Base-by-base conservation (phyloP, 179 eudicot species). In the Vitellaria paradoxa region DNA sequence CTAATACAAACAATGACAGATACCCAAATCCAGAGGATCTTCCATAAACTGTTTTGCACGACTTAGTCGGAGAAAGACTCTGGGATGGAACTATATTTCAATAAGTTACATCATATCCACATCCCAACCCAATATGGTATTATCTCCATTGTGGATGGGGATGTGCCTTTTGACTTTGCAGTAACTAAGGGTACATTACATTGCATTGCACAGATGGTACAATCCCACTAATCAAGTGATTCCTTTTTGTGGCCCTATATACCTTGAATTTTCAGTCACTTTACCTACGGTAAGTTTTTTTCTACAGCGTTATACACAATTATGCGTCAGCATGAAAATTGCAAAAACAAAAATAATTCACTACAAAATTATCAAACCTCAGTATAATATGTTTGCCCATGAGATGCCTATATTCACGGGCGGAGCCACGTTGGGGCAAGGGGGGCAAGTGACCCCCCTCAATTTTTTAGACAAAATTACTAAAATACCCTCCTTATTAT, bases 21-120 rank as follows among this genome's bases (percentile, higher is more conserved):
- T 59, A 30, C 76, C 66, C 66, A 57, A 30, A 59, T 40, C 50
- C 42, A 40, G 10, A 73, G 66, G 24, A 45, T 59, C 65, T 56
- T 57, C 7, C 9, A 26, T 23, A 47, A 69, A 69, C 18, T 69
- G 15, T 9, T 9, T 13, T 3, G 9, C 53, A 20, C 57, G 47
- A 68, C 17, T 5, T 46, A 46, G 30, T 40, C 17, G 55, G 30
- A 49, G 37, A 18, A 21, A 20, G 18, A 68, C 47, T 10, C 57
- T 21, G 10, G 57, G 37, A 23, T 49, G 10, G 14, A 49, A 30
- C 37, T 30, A 30, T 21, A 3, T 69, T 47, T 61, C 73, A 47
- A 47, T 20, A 20, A 46, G 40, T 49, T 49, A 57, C 50, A 15
- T 65, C 12, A 56, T 26, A 37, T 45, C 10, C 8, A 40, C 75